These are phyloP conservation scores for Crucihimalaya himalaica DNA, from an alignment of 345 rosid genomes.

Conservation along the genomic window DNA sequence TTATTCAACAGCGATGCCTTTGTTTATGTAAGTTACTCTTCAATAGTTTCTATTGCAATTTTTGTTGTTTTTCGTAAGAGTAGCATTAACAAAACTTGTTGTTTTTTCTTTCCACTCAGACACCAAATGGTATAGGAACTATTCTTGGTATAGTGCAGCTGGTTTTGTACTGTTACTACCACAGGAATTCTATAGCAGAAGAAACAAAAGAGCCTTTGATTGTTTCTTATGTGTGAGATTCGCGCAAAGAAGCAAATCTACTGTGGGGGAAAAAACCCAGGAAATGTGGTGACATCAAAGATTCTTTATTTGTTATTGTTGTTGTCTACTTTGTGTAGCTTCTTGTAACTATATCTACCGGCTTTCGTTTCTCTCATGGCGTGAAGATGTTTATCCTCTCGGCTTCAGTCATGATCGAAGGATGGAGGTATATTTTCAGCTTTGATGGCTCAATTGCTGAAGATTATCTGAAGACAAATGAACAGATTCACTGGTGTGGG, in stretches of 20 bases:
- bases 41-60: not conserved
- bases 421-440: slow-evolving; percentile 13
- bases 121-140: slow-evolving; percentile 84
- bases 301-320: slow-evolving; percentile 7
- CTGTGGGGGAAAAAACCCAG: not conserved
- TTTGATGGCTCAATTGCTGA: slow-evolving; percentile 15
- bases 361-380: slow-evolving; percentile 20
- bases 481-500: slow-evolving; percentile 15
- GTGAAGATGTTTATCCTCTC: slow-evolving; percentile 30
- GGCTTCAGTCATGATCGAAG: slow-evolving; percentile 33
- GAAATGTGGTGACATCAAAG: slow-evolving; percentile 19
- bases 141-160: slow-evolving; percentile 74
- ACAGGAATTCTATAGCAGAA: slow-evolving; percentile 35
- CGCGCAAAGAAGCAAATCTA: not conserved
- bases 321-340: slow-evolving; percentile 13
- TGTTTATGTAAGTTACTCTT: slow-evolving; percentile 55
- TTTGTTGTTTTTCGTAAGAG: not conserved
- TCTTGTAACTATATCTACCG: slow-evolving; percentile 16
- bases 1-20: slow-evolving; percentile 64
- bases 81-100: slow-evolving; percentile 16
- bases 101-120: slow-evolving; percentile 47
- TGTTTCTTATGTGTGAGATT: slow-evolving; percentile 46
- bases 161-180: slow-evolving; percentile 61
- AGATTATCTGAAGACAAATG: slow-evolving; percentile 27
- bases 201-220: slow-evolving; percentile 61